A percentile compares a stretch with the other conserved stretches of the same genome.
These are phyloP conservation scores for Lachnellula cervina DNA, from an alignment of 2,329 filamentous ascomycete genomes.

Conservation along the genomic window DNA sequence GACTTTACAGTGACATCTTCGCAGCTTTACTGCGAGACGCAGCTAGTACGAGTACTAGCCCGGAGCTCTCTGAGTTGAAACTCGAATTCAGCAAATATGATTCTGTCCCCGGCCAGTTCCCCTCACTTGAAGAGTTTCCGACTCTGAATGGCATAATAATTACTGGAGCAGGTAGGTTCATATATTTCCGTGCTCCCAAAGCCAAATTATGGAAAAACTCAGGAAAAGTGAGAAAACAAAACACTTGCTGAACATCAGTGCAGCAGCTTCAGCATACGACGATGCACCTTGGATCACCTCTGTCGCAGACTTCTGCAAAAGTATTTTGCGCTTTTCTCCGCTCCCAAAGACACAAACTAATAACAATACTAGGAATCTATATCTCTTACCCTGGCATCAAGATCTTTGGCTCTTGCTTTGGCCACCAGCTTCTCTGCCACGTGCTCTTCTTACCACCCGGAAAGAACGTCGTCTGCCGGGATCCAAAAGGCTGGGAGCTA, in stretches of 20 bases:
- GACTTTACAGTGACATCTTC: constrained; percentile 18
- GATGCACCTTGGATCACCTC: constrained; percentile 11
- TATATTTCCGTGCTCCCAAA: neutral
- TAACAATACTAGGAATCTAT: constrained; percentile 24
- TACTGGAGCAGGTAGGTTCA: constrained; percentile 33
- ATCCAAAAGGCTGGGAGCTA: constrained; percentile 31
- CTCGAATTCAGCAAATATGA: constrained; percentile 33
- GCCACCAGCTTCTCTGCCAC: constrained; percentile 39
- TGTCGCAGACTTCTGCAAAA: constrained; percentile 20
- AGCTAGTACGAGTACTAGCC: neutral
- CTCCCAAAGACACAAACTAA: neutral
- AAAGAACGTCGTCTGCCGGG: constrained; percentile 8
- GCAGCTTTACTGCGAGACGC: constrained; percentile 10
- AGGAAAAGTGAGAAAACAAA: neutral
- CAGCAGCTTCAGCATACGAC: constrained; percentile 18
- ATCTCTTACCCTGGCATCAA: constrained; percentile 27
- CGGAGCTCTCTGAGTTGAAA: constrained; percentile 4
- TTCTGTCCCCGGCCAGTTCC: constrained; percentile 34
- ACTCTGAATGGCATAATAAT: constrained; percentile 36
- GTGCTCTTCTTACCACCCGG: constrained; percentile 30
- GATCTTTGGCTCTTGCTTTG: constrained; percentile 41
- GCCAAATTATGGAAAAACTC: neutral
- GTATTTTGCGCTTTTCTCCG: constrained; percentile 26
- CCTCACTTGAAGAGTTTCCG: constrained; percentile 20
- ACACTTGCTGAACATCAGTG: neutral